phyloP scores from a whole-genome alignment of 345 rosid species.

The Kandelia obovata region DNA sequence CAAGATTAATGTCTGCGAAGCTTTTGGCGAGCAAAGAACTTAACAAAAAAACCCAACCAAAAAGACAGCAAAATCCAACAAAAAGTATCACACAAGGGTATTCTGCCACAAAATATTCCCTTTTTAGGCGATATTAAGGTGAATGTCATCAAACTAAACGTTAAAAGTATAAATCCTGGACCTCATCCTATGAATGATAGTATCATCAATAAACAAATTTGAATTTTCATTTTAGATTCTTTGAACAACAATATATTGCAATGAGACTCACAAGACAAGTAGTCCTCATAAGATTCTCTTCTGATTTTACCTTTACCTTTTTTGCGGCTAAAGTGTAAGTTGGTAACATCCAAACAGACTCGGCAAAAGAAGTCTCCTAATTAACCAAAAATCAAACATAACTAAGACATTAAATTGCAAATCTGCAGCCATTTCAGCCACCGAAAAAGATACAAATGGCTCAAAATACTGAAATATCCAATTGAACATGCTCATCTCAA shows the following conservation, averaged over 20 bases:
- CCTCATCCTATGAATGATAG: neutral
- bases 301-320: too few species aligned
- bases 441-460: too few species aligned
- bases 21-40: neutral
- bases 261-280: neutral
- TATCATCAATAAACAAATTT: neutral
- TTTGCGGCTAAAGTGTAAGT: too few species aligned
- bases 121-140: neutral
- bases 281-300: too few species aligned
- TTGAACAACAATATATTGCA: neutral
- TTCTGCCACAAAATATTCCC: neutral
- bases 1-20: neutral
- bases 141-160: constrained; percentile 1
- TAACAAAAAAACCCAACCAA: neutral
- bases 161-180: neutral
- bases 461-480: too few species aligned
- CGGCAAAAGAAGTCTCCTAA: too few species aligned
- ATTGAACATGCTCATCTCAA: too few species aligned
- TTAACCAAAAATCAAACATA: too few species aligned
- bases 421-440: too few species aligned
- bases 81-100: neutral
- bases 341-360: too few species aligned
- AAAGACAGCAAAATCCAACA: neutral
- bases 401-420: too few species aligned
- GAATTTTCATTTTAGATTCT: constrained; percentile 1